A percentile compares a stretch with the other conserved stretches of the same genome.
These are phyloP conservation scores for Beauveria asiatica DNA, from an alignment of 2,329 filamentous ascomycete species.

Conservation along the genomic window DNA sequence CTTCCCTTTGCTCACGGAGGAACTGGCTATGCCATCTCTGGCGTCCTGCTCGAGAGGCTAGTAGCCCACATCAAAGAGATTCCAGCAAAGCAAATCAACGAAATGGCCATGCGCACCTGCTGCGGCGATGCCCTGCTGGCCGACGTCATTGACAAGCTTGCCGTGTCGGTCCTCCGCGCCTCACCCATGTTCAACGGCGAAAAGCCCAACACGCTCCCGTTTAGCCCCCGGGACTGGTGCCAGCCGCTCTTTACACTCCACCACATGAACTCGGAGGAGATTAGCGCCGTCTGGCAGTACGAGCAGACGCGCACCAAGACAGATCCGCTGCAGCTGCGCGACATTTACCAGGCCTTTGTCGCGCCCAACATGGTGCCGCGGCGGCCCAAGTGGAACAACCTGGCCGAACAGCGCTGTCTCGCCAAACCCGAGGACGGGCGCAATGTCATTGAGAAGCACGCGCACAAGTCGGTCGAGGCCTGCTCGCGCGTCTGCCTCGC, in stretches of 20 bases:
- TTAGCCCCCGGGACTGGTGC: constrained; percentile 42
- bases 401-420: constrained; percentile 40
- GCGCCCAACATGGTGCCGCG: constrained; percentile 31
- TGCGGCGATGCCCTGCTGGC: constrained; percentile 46
- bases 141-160: constrained; percentile 37
- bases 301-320: constrained; percentile 39
- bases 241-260: constrained; percentile 51
- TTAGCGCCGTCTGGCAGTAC: constrained; percentile 43
- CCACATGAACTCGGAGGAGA: constrained; percentile 44
- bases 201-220: constrained; percentile 43
- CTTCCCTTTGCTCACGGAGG: constrained; percentile 48
- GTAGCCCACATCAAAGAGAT: constrained; percentile 31
- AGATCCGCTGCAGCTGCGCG: constrained; percentile 35
- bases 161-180: constrained; percentile 33
- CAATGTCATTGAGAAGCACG: constrained; percentile 33
- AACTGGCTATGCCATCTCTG: constrained; percentile 47
- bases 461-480: constrained; percentile 36
- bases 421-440: constrained; percentile 27
- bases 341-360: constrained; percentile 42
- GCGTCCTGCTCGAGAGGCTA: constrained; percentile 41
- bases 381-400: constrained; percentile 45
- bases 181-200: constrained; percentile 50
- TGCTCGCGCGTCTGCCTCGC: constrained; percentile 42
- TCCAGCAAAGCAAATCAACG: constrained; percentile 38
- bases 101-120: constrained; percentile 34